phyloP scores from a whole-genome alignment of 1,284 basidiomycete genomes.

The Phylloporus sp. region DNA sequence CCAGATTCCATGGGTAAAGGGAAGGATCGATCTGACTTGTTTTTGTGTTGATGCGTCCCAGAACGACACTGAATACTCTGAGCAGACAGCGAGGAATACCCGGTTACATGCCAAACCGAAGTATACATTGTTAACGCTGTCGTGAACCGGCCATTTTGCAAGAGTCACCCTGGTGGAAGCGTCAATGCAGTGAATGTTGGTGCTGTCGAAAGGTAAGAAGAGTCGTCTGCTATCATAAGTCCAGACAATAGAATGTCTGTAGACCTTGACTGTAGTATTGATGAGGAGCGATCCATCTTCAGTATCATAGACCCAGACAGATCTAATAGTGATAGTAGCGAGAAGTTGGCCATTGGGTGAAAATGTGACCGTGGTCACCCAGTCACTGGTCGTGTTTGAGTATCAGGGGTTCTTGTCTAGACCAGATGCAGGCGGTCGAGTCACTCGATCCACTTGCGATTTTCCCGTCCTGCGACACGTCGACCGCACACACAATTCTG shows the following conservation, averaged over 20 bases:
- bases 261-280: background rate
- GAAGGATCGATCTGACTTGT: slow-evolving; percentile 9
- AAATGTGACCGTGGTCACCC: background rate
- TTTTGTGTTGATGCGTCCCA: slow-evolving; percentile 12
- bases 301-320: slow-evolving; percentile 7
- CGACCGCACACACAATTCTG: background rate
- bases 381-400: background rate
- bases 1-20: too few species aligned
- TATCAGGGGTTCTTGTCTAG: slow-evolving; percentile 4
- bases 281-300: slow-evolving; percentile 4
- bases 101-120: slow-evolving; percentile 4
- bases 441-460: slow-evolving; percentile 12
- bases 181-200: slow-evolving; percentile 2
- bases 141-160: slow-evolving; percentile 7
- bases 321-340: slow-evolving; percentile 6
- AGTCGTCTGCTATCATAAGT: background rate
- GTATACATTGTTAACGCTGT: background rate
- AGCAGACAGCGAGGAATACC: slow-evolving; percentile 1
- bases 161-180: background rate
- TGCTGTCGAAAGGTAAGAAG: background rate
- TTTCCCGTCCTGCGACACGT: slow-evolving; percentile 8
- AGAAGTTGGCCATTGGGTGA: slow-evolving; percentile 8
- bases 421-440: slow-evolving; percentile 14
- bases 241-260: slow-evolving; percentile 5
- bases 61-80: slow-evolving; percentile 8